Evolutionary conservation across 2,329 filamentous ascomycete genomes (phyloP), one percentile per base, ranked within the genome.

Genomic region (Microdochium trichocladiopsis): DNA sequence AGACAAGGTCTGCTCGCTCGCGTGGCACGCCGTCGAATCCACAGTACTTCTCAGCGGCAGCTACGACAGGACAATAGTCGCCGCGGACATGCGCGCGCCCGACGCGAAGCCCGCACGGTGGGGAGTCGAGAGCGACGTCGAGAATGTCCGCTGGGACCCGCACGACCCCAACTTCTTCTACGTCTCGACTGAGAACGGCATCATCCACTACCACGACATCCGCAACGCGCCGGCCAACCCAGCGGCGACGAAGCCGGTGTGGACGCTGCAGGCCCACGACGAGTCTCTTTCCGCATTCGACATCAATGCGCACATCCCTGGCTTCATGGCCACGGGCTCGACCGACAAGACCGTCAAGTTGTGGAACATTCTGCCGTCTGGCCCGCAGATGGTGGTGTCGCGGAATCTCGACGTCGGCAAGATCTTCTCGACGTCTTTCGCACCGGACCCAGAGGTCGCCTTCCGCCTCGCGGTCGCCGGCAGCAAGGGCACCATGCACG

Each of bases 291-390:
- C 91, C 9, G 86, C 90, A 1, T 96, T 99, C 67, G 92, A 96
- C 68, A 82, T 97, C 72, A 97, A 96, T 76, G 79, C 86, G 3
- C 76, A 85, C 49, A 90, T 99, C 54, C 93, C 94, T 1, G 94
- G 94, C 45, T 96, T 90, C 78, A 82, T 99, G 71, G 94, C 84
- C 14, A 97, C 94, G 0, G 94, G 92, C 2, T 96, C 91, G 2
- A 92, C 89, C 14, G 94, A 99, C 76, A 93, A 90, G 75, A 89
- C 87, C 5, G 91, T 97, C 61, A 99, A 99, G 78, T 78, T 99
- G 53, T 99, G 94, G 94, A 96, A 96, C 71, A 84, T 96, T 53
- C 81, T 87, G 60, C 70, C 86, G 12, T 81, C 82, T 41, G 91
- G 90, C 2, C 94, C 94, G 1, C 88, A 84, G 55, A 88, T 99